A percentile compares a stretch with the other conserved stretches of the same genome.
Evolutionary conservation across 2,329 filamentous ascomycete genomes (phyloP).

Genomic region (Fusarium veterinarium): DNA sequence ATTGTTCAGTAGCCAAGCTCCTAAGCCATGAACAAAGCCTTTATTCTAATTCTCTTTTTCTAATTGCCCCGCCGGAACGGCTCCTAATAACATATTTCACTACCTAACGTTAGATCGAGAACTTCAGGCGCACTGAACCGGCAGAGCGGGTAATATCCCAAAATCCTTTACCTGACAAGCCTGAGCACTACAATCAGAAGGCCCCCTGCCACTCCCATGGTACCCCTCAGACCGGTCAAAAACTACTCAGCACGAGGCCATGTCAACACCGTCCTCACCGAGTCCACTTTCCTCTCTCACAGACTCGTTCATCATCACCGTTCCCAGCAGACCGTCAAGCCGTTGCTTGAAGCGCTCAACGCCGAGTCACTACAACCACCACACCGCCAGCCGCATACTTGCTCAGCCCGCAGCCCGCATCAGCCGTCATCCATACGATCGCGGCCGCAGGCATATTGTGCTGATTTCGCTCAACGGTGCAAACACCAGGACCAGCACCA

Average conservation of each 20-base stretch:
- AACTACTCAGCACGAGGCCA: slow-evolving; percentile 55
- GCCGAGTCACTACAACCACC: slow-evolving; percentile 46
- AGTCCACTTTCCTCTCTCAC: slow-evolving; percentile 53
- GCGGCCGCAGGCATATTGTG: slow-evolving; percentile 43
- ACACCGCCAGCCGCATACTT: slow-evolving; percentile 46
- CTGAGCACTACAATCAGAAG: slow-evolving; percentile 39
- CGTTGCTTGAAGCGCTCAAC: slow-evolving; percentile 45
- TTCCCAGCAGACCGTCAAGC: slow-evolving; percentile 46
- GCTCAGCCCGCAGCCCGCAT: slow-evolving; percentile 46
- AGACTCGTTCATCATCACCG: slow-evolving; percentile 51
- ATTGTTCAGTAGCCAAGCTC: slow-evolving; percentile 23
- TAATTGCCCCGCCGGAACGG: slow-evolving; percentile 1
- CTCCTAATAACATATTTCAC: slow-evolving; percentile 32
- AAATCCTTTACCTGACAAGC: slow-evolving; percentile 26
- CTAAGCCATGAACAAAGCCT: slow-evolving; percentile 18
- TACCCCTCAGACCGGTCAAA: slow-evolving; percentile 57
- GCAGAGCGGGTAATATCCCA: slow-evolving; percentile 40
- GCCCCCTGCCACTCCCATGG: slow-evolving; percentile 48
- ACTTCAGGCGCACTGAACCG: slow-evolving; percentile 42
- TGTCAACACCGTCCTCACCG: slow-evolving; percentile 54
- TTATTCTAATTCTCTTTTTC: not conserved
- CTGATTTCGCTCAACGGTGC: slow-evolving; percentile 40
- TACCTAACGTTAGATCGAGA: slow-evolving; percentile 29
- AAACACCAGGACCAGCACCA: slow-evolving; percentile 23
- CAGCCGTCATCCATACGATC: slow-evolving; percentile 46